Base-by-base conservation (phyloP, 768 basidiomycete genomes). In the Lactarius akahatsu region DNA sequence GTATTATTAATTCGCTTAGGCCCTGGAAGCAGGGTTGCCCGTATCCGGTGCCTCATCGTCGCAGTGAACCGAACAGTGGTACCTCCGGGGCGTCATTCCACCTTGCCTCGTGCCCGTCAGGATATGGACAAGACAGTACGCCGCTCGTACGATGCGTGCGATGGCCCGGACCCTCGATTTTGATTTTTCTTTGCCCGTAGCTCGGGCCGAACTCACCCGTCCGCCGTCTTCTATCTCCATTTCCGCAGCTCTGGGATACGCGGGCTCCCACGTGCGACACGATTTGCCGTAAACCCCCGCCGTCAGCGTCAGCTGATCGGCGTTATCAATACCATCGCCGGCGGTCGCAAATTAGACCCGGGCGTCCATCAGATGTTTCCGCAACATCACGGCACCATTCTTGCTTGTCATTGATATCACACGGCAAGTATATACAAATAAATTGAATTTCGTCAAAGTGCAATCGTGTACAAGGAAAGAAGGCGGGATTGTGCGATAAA, bases 351-450 rank as follows among this genome's bases (percentile, higher is more conserved):
- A 50, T 62, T 10, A 56, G 30, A 36, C 26, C 18, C 34, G 11
- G 15, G 40, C 30, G 41, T 60, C 61, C 61, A 62, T 66, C 65
- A 66, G 65, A 63, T 30, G 26, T 52, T 32, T 66, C 15, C 16
- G 26, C 57, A 30, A 41, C 62, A 63, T 62, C 38, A 58, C 38
- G 56, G 47, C 41, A 59, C 52, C 54, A n/a, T 61, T 40, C 52
- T 32, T 28, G 26, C 30, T 32, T 40, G 52, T 67, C 40, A 50
- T 52, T 52, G 23, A 45, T 67, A 54, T 16, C 4, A 10, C 57
- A 59, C 34, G 41, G 57, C 66, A 67, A 69, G 59, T 69, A 69
- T 69, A 63, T 69, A 69, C 69, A 69, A 69, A 69, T 67, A 69
- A 66, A 67, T 30, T 58, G 47, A 58, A 52, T 43, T 47, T 40